Evolutionary conservation across 2,329 filamentous ascomycete genomes (phyloP).

Genomic region (Fusarium piperis): DNA sequence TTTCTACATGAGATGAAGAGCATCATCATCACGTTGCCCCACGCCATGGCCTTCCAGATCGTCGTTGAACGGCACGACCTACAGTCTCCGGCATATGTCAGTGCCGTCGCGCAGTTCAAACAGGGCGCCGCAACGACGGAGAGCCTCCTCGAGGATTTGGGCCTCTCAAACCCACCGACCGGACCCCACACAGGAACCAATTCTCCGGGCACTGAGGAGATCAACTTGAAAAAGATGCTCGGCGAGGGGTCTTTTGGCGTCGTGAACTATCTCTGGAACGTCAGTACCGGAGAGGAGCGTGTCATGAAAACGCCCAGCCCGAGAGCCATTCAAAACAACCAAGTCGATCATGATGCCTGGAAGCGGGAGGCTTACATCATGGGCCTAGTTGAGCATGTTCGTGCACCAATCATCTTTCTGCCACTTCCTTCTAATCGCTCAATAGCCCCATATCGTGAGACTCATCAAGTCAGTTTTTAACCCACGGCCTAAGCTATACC

Average conservation of each 20-base stretch:
- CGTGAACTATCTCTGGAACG: conserved; percentile 34
- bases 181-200: conserved; percentile 3
- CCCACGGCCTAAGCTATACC: not conserved
- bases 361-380: not conserved
- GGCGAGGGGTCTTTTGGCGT: conserved; percentile 20
- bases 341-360: conserved; percentile 21
- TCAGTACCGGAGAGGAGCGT: conserved; percentile 34
- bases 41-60: conserved; percentile 9
- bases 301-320: conserved; percentile 35
- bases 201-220: conserved; percentile 19
- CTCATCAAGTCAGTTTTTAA: not conserved
- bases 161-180: conserved; percentile 9
- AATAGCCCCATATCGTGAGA: not conserved
- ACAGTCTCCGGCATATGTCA: conserved; percentile 24
- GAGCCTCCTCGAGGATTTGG: conserved; percentile 13
- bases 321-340: not conserved
- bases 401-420: not conserved
- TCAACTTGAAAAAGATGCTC: not conserved
- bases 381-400: not conserved
- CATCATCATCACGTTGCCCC: conserved; percentile 17
- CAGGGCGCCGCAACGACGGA: conserved; percentile 21
- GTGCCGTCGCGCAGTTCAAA: conserved; percentile 26
- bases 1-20: not conserved
- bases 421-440: not conserved
- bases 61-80: conserved; percentile 13